Evolutionary conservation across 495 filamentous ascomycete species (phyloP), one percentile per base, ranked within the genome.

Genomic region (Parachaetomium inaequale): DNA sequence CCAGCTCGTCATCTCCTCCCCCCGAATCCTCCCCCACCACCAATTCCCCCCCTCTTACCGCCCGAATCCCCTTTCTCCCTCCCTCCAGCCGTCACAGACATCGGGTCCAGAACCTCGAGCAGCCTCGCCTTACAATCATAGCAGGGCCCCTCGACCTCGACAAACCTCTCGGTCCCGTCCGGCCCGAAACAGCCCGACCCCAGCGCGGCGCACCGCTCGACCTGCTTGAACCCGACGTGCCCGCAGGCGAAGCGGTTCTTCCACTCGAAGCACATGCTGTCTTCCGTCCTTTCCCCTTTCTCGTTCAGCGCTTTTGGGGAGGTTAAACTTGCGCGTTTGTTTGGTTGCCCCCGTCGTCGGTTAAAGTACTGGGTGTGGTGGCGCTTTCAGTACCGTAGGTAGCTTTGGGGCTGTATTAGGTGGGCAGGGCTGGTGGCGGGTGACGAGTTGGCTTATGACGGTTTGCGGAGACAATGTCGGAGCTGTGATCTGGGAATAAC

Each of bases 181-280:
- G 58, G 54, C 15, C 54, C 54, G 25, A 57, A 57, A 40, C 54
- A 57, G 54, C 54, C 54, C 26, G 25, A 12, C 23, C 54, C 54
- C 15, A 57, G 54, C 10, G n/a, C 4, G 10, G 15, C 6, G 8
- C 54, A 57, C 15, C 54, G 54, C 54, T 57, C 54, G 54, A 57
- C 54, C 36, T 53, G 31, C 10, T 29, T 14, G 36, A 61, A 61
- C 10, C 45, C 45, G 23, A 43, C 26, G 58, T 61, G 58, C 21
- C 47, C 47, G 58, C 58, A 61, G 58, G 21, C 23, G 49, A 43
- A 61, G 17, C 26, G 46, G 45, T 61, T 61, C 14, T 61, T 51
- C 46, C 46, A 51, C 23, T 63, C 55, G 36, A 43, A 42, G 51
- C 62, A 54, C 62, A 57, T 57, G 14, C 0, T 15, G 15, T 21